Percentiles rank a stretch among this genome's conserved stretches.
These are phyloP conservation scores for Sphaerulina musiva DNA, from an alignment of 2,329 filamentous ascomycete species.

Conservation along the genomic window DNA sequence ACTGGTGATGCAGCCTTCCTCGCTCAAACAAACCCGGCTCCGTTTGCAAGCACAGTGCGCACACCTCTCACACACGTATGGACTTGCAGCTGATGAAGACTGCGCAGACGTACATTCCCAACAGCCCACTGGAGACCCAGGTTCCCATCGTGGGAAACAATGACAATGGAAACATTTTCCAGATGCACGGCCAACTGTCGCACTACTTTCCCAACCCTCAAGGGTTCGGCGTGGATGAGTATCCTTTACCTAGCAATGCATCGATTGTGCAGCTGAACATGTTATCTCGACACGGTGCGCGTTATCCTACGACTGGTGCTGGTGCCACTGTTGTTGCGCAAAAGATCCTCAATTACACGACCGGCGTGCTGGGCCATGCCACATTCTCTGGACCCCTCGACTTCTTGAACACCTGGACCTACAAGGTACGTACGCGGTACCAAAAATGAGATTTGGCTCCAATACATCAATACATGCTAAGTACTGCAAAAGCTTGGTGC, in stretches of 20 bases:
- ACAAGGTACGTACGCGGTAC: constrained; percentile 29
- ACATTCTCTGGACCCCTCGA: constrained; percentile 53
- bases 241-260: constrained; percentile 58
- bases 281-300: constrained; percentile 65
- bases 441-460: neutral
- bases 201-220: constrained; percentile 62
- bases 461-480: neutral
- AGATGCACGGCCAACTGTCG: constrained; percentile 61
- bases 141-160: constrained; percentile 56
- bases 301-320: constrained; percentile 61
- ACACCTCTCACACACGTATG: neutral
- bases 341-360: constrained; percentile 51
- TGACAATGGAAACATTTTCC: constrained; percentile 60
- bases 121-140: constrained; percentile 63
- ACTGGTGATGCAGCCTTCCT: constrained; percentile 65
- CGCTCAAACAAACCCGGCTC: constrained; percentile 62
- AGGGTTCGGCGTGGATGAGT: constrained; percentile 69
- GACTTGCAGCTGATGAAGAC: neutral
- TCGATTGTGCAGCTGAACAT: constrained; percentile 66
- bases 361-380: constrained; percentile 30
- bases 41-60: constrained; percentile 47
- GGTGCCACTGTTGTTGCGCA: constrained; percentile 51
- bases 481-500: constrained; percentile 49
- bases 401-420: constrained; percentile 64
- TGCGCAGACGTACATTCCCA: constrained; percentile 54